These are phyloP conservation scores for Kalanchoe fedtschenkoi DNA, from an alignment of 164 flowering plant species.

Conservation along the genomic window DNA sequence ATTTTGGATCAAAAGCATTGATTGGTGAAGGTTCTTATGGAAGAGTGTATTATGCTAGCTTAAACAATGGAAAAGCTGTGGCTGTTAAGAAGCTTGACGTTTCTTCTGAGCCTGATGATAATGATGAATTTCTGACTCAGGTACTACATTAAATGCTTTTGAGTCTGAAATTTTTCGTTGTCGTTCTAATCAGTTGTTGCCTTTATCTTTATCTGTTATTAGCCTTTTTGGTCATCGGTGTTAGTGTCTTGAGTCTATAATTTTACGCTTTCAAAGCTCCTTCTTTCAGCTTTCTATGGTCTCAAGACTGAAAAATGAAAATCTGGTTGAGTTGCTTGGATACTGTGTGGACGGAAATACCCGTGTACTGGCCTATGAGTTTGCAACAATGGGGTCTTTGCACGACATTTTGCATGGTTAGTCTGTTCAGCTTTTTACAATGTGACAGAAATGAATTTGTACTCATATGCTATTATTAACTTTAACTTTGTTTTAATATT, in stretches of 20 bases:
- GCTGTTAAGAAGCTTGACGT: conserved; percentile 90
- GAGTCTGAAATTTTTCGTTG: not conserved
- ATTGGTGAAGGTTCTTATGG: conserved; percentile 99
- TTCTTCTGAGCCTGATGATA: conserved; percentile 68
- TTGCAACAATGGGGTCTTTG: conserved; percentile 90
- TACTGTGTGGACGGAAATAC: conserved; percentile 82
- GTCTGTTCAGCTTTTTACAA: not conserved
- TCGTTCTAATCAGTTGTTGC: not conserved
- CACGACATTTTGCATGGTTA: conserved; percentile 94
- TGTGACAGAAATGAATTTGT: not conserved
- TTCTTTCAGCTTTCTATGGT: conserved; percentile 63
- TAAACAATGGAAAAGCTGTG: conserved; percentile 53
- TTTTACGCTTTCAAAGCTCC: too few species aligned
- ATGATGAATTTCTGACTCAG: conserved; percentile 77
- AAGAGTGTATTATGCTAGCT: conserved; percentile 70
- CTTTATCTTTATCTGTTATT: not conserved
- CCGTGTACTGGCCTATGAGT: conserved; percentile 79
- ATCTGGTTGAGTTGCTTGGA: conserved; percentile 78
- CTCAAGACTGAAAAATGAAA: conserved; percentile 72
- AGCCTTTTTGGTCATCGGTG: too few species aligned
- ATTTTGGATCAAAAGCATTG: conserved; percentile 79
- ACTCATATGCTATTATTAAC: not conserved
- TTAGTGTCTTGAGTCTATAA: too few species aligned
- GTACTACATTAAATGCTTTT: conserved; percentile 16
- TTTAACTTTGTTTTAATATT: not conserved